A percentile compares a stretch with the other conserved stretches of the same genome.
These are phyloP conservation scores for Claviceps quebecensis DNA, from an alignment of 2,329 filamentous ascomycete species.

Conservation along the genomic window DNA sequence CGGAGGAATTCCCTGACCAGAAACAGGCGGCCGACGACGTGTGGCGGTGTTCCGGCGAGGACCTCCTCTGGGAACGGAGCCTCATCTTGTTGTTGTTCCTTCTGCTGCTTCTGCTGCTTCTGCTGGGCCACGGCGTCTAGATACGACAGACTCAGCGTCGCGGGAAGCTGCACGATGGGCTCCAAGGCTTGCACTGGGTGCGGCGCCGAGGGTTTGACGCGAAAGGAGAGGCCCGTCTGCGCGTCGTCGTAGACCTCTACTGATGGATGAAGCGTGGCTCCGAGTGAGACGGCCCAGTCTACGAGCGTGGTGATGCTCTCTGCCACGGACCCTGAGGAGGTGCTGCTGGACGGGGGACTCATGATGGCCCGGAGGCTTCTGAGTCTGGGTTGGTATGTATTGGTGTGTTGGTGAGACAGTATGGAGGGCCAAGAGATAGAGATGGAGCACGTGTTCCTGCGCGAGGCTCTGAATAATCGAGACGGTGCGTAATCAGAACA, in stretches of 20 bases:
- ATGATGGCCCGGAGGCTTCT: too few species aligned
- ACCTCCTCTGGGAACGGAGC: conserved; percentile 33
- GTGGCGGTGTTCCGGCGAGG: conserved; percentile 33
- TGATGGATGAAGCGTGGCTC: conserved; percentile 33
- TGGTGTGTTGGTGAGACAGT: too few species aligned
- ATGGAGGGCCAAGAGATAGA: too few species aligned
- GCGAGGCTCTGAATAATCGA: too few species aligned
- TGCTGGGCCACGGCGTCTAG: conserved; percentile 33
- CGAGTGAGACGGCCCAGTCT: conserved; percentile 33
- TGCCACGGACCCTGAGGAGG: neutral
- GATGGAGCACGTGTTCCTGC: too few species aligned
- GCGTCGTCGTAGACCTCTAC: conserved; percentile 39
- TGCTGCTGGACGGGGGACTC: too few species aligned
- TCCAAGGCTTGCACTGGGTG: conserved; percentile 21
- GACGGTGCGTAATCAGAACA: too few species aligned
- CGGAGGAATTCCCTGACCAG: conserved; percentile 53
- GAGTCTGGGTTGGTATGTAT: too few species aligned
- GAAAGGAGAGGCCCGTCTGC: conserved; percentile 39
- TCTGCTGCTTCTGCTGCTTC: neutral
- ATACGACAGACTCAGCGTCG: conserved; percentile 42
- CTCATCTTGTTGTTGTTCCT: neutral
- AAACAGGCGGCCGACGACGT: conserved; percentile 53
- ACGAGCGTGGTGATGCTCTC: conserved; percentile 22
- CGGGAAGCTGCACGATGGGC: conserved; percentile 36
- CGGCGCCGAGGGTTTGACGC: conserved; percentile 24